These are phyloP conservation scores for Seminavis robusta DNA, from an alignment of 108 stramenopile species.

Conservation along the genomic window DNA sequence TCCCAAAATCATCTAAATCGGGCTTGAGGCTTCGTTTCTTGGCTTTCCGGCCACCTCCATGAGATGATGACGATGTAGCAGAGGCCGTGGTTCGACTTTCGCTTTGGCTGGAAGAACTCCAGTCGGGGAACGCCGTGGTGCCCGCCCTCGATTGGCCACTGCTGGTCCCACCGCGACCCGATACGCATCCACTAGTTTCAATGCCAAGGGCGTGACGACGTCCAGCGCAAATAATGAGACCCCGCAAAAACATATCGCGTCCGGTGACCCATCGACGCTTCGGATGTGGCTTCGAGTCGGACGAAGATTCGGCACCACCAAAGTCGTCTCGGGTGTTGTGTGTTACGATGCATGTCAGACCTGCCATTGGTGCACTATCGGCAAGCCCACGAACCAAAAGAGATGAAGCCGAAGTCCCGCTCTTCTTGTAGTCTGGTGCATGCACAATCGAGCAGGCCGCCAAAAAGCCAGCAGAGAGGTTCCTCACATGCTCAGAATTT, in stretches of 20 bases:
- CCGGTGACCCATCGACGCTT: conserved; percentile 66
- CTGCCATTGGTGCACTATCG: conserved; percentile 76
- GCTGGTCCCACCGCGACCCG: conserved; percentile 33
- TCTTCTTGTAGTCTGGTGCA: conserved; percentile 30
- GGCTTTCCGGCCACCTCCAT: not conserved
- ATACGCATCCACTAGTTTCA: conserved; percentile 62
- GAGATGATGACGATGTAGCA: not conserved
- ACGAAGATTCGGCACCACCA: conserved; percentile 2
- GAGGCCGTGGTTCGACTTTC: conserved; percentile 6
- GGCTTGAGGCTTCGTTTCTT: conserved; percentile 3
- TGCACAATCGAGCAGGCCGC: conserved; percentile 54
- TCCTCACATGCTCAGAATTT: conserved; percentile 54
- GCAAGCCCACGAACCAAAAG: conserved; percentile 54
- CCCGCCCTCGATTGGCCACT: conserved; percentile 29
- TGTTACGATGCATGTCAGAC: conserved; percentile 67
- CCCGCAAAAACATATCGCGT: conserved; percentile 61
- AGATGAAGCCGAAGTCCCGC: conserved; percentile 18
- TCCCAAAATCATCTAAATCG: conserved; percentile 53
- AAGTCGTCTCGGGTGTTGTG: conserved; percentile 54
- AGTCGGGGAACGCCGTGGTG: conserved; percentile 66
- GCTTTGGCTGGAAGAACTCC: conserved; percentile 29
- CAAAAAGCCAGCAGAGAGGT: conserved; percentile 62
- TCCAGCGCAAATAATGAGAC: conserved; percentile 72
- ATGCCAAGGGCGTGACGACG: conserved; percentile 63
- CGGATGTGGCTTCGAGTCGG: conserved; percentile 31